These are phyloP conservation scores for Saturnispora silvae DNA, from an alignment of 805 yeast genomes.

Conservation along the genomic window DNA sequence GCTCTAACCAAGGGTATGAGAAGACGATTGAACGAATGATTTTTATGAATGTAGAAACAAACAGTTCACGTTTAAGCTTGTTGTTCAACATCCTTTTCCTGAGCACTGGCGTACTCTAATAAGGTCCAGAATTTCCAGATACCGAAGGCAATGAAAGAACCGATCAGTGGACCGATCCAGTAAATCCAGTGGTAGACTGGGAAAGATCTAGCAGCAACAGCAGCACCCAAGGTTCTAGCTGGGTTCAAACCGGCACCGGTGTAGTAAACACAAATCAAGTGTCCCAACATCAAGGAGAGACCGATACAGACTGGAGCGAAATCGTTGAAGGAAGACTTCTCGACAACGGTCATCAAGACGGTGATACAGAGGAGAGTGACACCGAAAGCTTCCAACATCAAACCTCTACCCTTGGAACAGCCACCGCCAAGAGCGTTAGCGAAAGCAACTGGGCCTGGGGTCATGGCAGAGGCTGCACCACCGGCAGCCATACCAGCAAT, in stretches of 20 bases:
- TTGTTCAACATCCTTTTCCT: slow-evolving; percentile 1
- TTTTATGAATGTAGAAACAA: too few species aligned
- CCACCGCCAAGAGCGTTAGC: slow-evolving; percentile 67
- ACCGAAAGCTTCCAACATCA: slow-evolving; percentile 75
- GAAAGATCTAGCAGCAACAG: slow-evolving; percentile 51
- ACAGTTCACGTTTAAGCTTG: background rate
- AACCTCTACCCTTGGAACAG: slow-evolving; percentile 60
- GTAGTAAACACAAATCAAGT: slow-evolving; percentile 68
- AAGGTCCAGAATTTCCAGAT: slow-evolving; percentile 58
- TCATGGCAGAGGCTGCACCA: slow-evolving; percentile 76
- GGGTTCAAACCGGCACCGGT: slow-evolving; percentile 93
- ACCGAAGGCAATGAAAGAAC: slow-evolving; percentile 54
- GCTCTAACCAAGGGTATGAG: too few species aligned
- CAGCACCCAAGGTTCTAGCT: slow-evolving; percentile 80
- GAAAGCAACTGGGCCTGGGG: slow-evolving; percentile 68
- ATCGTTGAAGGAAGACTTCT: slow-evolving; percentile 63
- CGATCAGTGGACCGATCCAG: slow-evolving; percentile 82
- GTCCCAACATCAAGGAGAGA: slow-evolving; percentile 69
- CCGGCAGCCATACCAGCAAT: slow-evolving; percentile 89
- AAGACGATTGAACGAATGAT: too few species aligned
- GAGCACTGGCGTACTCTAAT: slow-evolving; percentile 1
- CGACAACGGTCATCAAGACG: slow-evolving; percentile 76
- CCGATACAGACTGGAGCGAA: slow-evolving; percentile 82
- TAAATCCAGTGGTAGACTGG: slow-evolving; percentile 85
- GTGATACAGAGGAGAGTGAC: slow-evolving; percentile 64